A percentile compares a stretch with the other conserved stretches of the same genome.
phyloP scores from a whole-genome alignment of 177 flowering plant genomes.

The Tripterygium wilfordii region DNA sequence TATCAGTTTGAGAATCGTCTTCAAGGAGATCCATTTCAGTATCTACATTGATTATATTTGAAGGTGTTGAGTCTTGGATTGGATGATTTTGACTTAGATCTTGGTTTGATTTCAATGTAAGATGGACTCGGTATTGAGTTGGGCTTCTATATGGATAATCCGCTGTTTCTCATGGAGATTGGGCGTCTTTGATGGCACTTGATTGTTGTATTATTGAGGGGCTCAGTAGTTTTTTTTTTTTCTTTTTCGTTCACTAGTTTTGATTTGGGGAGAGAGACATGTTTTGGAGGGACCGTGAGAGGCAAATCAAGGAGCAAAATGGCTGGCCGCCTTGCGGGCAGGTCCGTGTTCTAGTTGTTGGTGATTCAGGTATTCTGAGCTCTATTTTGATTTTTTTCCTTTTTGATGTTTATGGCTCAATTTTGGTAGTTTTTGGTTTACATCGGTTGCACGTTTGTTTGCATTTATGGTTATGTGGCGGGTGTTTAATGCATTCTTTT shows the following conservation, averaged over 20 bases:
- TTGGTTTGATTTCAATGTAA: slow-evolving; percentile 4
- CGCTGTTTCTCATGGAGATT: slow-evolving; percentile 6
- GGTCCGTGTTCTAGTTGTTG: slow-evolving; percentile 80
- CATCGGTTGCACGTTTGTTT: not conserved
- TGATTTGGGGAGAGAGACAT: slow-evolving; percentile 17
- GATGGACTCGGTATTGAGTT: slow-evolving; percentile 7
- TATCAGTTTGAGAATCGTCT: too few relatives aligned
- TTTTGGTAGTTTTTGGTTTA: not conserved
- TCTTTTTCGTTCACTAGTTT: slow-evolving; percentile 3
- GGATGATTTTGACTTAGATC: slow-evolving; percentile 8
- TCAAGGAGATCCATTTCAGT: too few relatives aligned
- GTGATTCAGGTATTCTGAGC: slow-evolving; percentile 88
- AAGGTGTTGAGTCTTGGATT: not conserved
- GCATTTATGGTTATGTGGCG: too few relatives aligned
- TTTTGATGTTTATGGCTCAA: not conserved
- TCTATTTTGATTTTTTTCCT: not conserved
- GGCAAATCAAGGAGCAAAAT: slow-evolving; percentile 50
- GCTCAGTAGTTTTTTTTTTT: slow-evolving; percentile 30
- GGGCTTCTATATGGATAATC: slow-evolving; percentile 2
- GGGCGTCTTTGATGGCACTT: slow-evolving; percentile 17
- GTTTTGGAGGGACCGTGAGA: slow-evolving; percentile 86
- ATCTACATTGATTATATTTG: not conserved
- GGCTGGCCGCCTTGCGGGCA: slow-evolving; percentile 69
- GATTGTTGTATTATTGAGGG: slow-evolving; percentile 26
- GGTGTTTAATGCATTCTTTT: too few relatives aligned